Evolutionary conservation across 495 filamentous ascomycete genomes (phyloP).

Genomic region (Neurospora pannonica): DNA sequence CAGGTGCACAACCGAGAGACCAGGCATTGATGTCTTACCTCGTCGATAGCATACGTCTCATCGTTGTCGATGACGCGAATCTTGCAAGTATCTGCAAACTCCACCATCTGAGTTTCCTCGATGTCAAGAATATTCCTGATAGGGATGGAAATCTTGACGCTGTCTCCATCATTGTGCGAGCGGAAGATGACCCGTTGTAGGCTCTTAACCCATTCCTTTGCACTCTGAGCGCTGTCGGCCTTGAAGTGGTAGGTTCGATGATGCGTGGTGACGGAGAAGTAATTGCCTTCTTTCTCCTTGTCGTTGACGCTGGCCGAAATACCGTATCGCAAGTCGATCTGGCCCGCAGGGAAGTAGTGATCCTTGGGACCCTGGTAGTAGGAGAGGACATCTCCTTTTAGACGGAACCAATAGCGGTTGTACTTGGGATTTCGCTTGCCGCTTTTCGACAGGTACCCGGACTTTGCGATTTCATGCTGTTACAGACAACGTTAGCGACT

Average conservation of each 20-base stretch:
- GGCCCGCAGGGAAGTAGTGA: slow-evolving; percentile 83
- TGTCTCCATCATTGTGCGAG: slow-evolving; percentile 92
- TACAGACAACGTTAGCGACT: slow-evolving; percentile 20
- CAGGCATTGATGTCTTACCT: slow-evolving; percentile 45
- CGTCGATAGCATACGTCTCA: slow-evolving; percentile 90
- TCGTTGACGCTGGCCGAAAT: slow-evolving; percentile 69
- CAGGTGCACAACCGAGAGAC: slow-evolving; percentile 12
- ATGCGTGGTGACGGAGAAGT: slow-evolving; percentile 75
- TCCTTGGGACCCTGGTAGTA: slow-evolving; percentile 81
- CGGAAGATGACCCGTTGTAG: slow-evolving; percentile 92
- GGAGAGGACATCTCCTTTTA: slow-evolving; percentile 91
- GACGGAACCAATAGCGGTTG: slow-evolving; percentile 90
- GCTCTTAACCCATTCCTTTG: slow-evolving; percentile 95
- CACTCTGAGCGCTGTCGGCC: slow-evolving; percentile 79
- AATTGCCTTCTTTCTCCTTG: slow-evolving; percentile 64
- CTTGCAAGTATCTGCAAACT: slow-evolving; percentile 90
- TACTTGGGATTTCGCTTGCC: slow-evolving; percentile 84
- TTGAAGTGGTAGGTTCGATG: slow-evolving; percentile 78
- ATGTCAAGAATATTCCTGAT: slow-evolving; percentile 84
- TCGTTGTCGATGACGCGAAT: slow-evolving; percentile 84
- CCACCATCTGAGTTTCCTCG: slow-evolving; percentile 84
- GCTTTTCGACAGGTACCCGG: slow-evolving; percentile 81
- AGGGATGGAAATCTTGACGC: slow-evolving; percentile 90
- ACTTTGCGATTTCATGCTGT: slow-evolving; percentile 69
- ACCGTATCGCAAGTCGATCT: slow-evolving; percentile 86